Conservation (phyloP, 2,329 filamentous ascomycete species). For the Ceratocystis albifundus region DNA sequence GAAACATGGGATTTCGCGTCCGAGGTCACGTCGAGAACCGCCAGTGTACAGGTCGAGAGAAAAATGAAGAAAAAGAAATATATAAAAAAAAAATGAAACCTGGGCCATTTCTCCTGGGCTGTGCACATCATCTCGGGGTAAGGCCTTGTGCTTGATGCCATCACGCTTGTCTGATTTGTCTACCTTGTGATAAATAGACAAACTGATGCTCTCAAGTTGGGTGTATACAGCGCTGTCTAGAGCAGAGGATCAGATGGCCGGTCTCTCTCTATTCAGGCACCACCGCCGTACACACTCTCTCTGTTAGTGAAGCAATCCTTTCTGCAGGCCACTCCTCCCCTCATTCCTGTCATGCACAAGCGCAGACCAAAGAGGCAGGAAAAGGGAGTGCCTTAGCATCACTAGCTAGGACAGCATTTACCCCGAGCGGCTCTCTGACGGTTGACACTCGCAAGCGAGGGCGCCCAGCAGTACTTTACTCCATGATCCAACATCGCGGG, state of each 20-base stretch:
- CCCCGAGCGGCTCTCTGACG: not conserved
- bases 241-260: not conserved
- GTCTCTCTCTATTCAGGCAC: not conserved
- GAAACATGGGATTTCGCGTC: conserved; percentile 1
- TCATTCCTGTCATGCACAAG: not conserved
- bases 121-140: not conserved
- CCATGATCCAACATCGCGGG: not conserved
- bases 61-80: not conserved
- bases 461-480: too few relatives aligned
- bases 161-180: conserved; percentile 9
- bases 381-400: not conserved
- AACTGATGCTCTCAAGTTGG: not conserved
- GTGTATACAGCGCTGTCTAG: not conserved
- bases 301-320: not conserved
- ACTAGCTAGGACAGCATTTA: not conserved
- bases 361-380: not conserved
- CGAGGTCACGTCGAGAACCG: not conserved
- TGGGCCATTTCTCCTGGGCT: not conserved
- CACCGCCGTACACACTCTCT: not conserved
- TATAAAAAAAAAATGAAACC: not conserved
- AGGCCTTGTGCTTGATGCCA: not conserved
- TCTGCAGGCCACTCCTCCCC: not conserved
- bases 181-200: not conserved
- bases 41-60: not conserved
- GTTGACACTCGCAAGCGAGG: not conserved